These are phyloP conservation scores for Cercophora samala DNA, from an alignment of 495 filamentous ascomycete species.

Conservation along the genomic window DNA sequence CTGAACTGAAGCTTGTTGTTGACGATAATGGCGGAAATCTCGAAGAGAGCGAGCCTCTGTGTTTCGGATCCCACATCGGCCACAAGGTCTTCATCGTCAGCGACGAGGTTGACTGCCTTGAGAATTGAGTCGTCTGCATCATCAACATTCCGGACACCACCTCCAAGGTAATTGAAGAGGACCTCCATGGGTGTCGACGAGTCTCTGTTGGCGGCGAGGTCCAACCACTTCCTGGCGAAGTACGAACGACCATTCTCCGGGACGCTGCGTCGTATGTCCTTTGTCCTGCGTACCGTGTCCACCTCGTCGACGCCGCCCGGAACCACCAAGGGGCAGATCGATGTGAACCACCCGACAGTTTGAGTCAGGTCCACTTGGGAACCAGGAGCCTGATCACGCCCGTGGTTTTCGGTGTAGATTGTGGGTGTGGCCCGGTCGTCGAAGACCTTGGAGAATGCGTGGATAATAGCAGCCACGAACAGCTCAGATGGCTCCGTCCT, in stretches of 20 bases:
- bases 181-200: slow-evolving; percentile 49
- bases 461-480: slow-evolving; percentile 31
- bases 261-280: slow-evolving; percentile 28
- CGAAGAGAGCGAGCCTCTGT: slow-evolving; percentile 55
- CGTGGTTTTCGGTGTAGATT: slow-evolving; percentile 52
- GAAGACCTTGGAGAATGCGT: slow-evolving; percentile 34
- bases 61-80: slow-evolving; percentile 45
- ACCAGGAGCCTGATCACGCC: slow-evolving; percentile 51
- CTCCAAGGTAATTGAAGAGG: slow-evolving; percentile 53
- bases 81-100: slow-evolving; percentile 28
- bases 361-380: slow-evolving; percentile 51
- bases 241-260: slow-evolving; percentile 26
- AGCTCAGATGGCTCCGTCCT: slow-evolving; percentile 33
- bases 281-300: slow-evolving; percentile 22
- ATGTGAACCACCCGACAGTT: slow-evolving; percentile 63
- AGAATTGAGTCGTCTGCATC: slow-evolving; percentile 47
- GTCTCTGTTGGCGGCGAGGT: slow-evolving; percentile 26
- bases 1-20: slow-evolving; percentile 27
- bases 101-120: slow-evolving; percentile 20
- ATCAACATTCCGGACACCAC: slow-evolving; percentile 54
- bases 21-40: slow-evolving; percentile 37
- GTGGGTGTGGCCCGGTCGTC: slow-evolving; percentile 45
- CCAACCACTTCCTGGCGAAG: slow-evolving; percentile 40
- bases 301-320: slow-evolving; percentile 14
- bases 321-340: slow-evolving; percentile 48